Percentiles rank a stretch among this genome's conserved stretches.
Evolutionary conservation across 1,139 yeast genomes (phyloP).

Genomic region (Lodderomyces oxycetoniae): DNA sequence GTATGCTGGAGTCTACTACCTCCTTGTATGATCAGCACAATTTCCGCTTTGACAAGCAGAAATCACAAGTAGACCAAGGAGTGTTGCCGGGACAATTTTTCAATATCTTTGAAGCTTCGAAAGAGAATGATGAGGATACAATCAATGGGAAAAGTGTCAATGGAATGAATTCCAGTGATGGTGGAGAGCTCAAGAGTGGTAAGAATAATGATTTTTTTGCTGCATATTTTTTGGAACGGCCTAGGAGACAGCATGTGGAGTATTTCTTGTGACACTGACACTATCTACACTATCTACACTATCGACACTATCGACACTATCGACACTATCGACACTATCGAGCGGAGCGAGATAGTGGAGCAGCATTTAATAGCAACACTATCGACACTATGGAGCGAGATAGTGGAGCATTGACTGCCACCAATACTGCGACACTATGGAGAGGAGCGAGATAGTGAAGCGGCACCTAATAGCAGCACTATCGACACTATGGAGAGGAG

Average conservation of each 20-base stretch:
- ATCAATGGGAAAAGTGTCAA: conserved; percentile 39
- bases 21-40: not conserved
- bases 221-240: conserved; percentile 21
- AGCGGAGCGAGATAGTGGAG: too few relatives aligned
- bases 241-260: conserved; percentile 52
- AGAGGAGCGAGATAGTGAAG: too few relatives aligned
- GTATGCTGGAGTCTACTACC: too few relatives aligned
- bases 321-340: too few relatives aligned
- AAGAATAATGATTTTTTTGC: conserved; percentile 16
- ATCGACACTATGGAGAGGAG: too few relatives aligned
- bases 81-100: conserved; percentile 54
- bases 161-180: conserved; percentile 23
- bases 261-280: conserved; percentile 72
- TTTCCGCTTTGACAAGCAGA: conserved; percentile 7
- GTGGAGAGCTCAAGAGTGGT: not conserved
- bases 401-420: too few relatives aligned
- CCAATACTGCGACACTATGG: too few relatives aligned
- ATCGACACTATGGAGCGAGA: too few relatives aligned
- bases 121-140: conserved; percentile 63
- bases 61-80: conserved; percentile 16
- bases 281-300: too few relatives aligned
- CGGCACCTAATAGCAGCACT: too few relatives aligned
- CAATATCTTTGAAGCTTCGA: conserved; percentile 96
- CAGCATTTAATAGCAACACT: too few relatives aligned
- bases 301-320: too few relatives aligned